These are phyloP conservation scores for Candida khao-thaluensis DNA, from an alignment of 805 yeast species.

Conservation along the genomic window DNA sequence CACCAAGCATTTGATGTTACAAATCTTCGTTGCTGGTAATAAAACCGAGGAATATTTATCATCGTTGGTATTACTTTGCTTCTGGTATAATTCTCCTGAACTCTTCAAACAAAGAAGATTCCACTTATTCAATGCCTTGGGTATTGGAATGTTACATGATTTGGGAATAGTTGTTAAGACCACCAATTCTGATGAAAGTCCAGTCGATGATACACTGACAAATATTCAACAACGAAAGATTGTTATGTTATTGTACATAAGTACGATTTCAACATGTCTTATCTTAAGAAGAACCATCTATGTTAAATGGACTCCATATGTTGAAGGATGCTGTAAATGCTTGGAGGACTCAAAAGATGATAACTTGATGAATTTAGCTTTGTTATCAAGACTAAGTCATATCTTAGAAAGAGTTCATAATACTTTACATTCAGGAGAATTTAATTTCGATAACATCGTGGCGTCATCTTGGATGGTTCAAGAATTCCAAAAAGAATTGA, in stretches of 20 bases:
- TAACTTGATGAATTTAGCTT: slow-evolving; percentile 46
- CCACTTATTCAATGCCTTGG: slow-evolving; percentile 63
- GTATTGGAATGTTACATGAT: slow-evolving; percentile 71
- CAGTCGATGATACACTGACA: slow-evolving; percentile 4
- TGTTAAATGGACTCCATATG: slow-evolving; percentile 62
- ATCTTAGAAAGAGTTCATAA: slow-evolving; percentile 61
- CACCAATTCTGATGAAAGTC: slow-evolving; percentile 2
- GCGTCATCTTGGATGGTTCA: slow-evolving; percentile 40
- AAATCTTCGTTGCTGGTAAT: slow-evolving; percentile 66
- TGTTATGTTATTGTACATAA: slow-evolving; percentile 57
- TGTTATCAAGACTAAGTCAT: slow-evolving; percentile 58
- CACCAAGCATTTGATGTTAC: slow-evolving; percentile 49
- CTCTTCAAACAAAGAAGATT: slow-evolving; percentile 75
- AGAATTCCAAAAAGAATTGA: slow-evolving; percentile 52
- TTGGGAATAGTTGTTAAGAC: slow-evolving; percentile 66
- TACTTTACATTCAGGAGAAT: slow-evolving; percentile 42
- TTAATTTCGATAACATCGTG: slow-evolving; percentile 18
- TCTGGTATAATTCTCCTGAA: slow-evolving; percentile 87
- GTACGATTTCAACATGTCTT: slow-evolving; percentile 62
- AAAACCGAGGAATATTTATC: slow-evolving; percentile 69
- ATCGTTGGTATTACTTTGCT: slow-evolving; percentile 55
- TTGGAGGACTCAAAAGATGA: slow-evolving; percentile 39
- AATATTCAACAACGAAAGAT: slow-evolving; percentile 48
- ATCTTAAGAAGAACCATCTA: slow-evolving; percentile 63
- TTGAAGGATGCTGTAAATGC: slow-evolving; percentile 57